Conservation (phyloP, 2,329 filamentous ascomycete genomes). For the Fusarium irregulare region DNA sequence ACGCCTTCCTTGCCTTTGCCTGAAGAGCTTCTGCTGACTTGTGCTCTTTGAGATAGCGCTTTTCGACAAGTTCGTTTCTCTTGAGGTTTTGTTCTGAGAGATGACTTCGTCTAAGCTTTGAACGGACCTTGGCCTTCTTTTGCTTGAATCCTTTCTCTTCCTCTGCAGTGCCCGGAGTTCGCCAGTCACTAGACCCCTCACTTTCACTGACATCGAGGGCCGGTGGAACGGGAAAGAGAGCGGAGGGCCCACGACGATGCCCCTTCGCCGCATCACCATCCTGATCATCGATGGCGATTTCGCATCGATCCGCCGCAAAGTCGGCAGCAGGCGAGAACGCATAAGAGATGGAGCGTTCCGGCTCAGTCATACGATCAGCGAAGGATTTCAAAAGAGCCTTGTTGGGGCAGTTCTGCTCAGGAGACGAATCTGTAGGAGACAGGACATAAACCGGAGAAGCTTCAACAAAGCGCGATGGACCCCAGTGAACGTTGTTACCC, state of each 20-base stretch:
- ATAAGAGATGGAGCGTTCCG: background rate
- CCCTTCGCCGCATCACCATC: background rate
- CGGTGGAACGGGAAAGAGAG: background rate
- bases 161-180: background rate
- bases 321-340: slow-evolving; percentile 17
- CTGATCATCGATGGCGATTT: slow-evolving; percentile 8
- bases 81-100: slow-evolving; percentile 27
- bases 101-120: background rate
- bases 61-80: slow-evolving; percentile 12
- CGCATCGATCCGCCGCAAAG: slow-evolving; percentile 20
- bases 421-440: slow-evolving; percentile 14
- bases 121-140: slow-evolving; percentile 1
- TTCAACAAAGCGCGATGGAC: background rate
- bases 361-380: slow-evolving; percentile 12
- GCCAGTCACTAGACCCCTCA: slow-evolving; percentile 18
- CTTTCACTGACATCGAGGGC: slow-evolving; percentile 2
- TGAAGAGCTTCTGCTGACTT: background rate
- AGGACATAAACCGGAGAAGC: background rate
- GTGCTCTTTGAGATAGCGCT: background rate
- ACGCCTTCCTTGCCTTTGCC: background rate
- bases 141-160: slow-evolving; percentile 8
- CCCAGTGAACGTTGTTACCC: slow-evolving; percentile 6
- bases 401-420: slow-evolving; percentile 3
- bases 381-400: slow-evolving; percentile 8
- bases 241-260: slow-evolving; percentile 13